Evolutionary conservation across 306 rosid species (phyloP), one percentile per base, ranked within the genome.

Genomic region (Pterocarpus santalinus): DNA sequence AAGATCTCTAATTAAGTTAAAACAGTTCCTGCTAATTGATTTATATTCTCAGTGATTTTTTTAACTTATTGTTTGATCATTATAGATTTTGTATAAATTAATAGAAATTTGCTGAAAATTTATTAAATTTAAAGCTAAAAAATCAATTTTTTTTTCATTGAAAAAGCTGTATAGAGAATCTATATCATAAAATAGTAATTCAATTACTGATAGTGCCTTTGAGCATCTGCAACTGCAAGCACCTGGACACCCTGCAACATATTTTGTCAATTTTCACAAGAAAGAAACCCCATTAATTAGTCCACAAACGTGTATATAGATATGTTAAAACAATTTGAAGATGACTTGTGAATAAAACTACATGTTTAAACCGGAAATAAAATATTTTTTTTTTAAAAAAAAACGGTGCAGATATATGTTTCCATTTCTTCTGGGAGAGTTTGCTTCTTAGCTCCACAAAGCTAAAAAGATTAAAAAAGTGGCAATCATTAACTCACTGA

Each of bases 181-280:
- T 51, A 16, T 0, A 13, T 12, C 57, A 51, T 12, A 51, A 49
- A 51, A 51, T 15, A 13, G 57, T 51, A 16, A 12, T 51, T 14
- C 57, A 51, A 5, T 13, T 10, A 51, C 61, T 55, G 28, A 55
- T 10, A 55, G 32, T 9, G n/a, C 22, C 16, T 55, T 55, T 41
- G 35, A 43, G 76, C 69, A 81, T 65, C 39, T 73, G 56, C 44
- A 72, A 64, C 49, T 72, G 35, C 57, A 85, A 71, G 82, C 72
- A 80, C 84, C 84, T 69, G 43, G 82, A 80, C 87, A 55, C 77
- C 53, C 38, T 76, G 8, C 67, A 70, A 64, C 57, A 46, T n/a
- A 72, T 46, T 30, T 81, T 14, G 62, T 80, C 78, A 58, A 75
- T 68, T 47, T 63, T 13, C 41, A 46, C 17, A 14, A 53, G 58